Percentiles rank a stretch among this genome's conserved stretches.
These are phyloP conservation scores for Metschnikowia drakensbergensis DNA, from an alignment of 805 yeast species.

Conservation along the genomic window DNA sequence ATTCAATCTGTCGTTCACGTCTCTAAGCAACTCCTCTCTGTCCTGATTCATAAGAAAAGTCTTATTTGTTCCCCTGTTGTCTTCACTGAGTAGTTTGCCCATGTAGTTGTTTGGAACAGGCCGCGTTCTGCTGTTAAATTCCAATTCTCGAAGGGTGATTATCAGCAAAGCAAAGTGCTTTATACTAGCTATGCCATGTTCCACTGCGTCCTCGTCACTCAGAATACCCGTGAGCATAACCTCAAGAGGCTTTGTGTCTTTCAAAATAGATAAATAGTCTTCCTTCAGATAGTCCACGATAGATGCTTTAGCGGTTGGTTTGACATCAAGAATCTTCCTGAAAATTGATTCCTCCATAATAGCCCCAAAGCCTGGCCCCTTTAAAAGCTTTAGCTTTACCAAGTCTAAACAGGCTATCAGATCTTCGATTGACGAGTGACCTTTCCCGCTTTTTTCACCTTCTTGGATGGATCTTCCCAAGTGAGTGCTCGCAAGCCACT, in stretches of 20 bases:
- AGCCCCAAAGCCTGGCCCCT: constrained; percentile 64
- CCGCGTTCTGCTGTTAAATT: constrained; percentile 35
- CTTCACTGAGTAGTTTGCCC: constrained; percentile 15
- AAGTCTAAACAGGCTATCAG: constrained; percentile 76
- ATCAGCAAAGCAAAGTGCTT: constrained; percentile 45
- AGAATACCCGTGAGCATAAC: constrained; percentile 38
- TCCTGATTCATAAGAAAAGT: constrained; percentile 7
- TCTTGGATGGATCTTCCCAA: constrained; percentile 61
- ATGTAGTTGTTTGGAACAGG: constrained; percentile 20
- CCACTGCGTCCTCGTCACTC: constrained; percentile 59
- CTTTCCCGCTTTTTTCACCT: constrained; percentile 51
- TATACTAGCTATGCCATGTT: constrained; percentile 34
- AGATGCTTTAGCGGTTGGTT: constrained; percentile 18
- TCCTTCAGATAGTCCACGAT: constrained; percentile 26
- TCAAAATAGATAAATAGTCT: constrained; percentile 15
- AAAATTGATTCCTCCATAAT: constrained; percentile 18
- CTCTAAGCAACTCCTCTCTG: constrained; percentile 19
- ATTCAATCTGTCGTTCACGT: constrained; percentile 44
- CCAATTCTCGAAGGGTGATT: constrained; percentile 57
- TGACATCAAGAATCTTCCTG: constrained; percentile 7
- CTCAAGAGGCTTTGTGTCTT: constrained; percentile 9
- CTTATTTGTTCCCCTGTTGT: constrained; percentile 10
- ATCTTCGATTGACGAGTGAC: constrained; percentile 85
- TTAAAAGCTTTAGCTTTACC: constrained; percentile 60
- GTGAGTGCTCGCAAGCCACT: constrained; percentile 58